Base-by-base conservation (phyloP, 2,329 filamentous ascomycete genomes). In the Ambrosiella xylebori region DNA sequence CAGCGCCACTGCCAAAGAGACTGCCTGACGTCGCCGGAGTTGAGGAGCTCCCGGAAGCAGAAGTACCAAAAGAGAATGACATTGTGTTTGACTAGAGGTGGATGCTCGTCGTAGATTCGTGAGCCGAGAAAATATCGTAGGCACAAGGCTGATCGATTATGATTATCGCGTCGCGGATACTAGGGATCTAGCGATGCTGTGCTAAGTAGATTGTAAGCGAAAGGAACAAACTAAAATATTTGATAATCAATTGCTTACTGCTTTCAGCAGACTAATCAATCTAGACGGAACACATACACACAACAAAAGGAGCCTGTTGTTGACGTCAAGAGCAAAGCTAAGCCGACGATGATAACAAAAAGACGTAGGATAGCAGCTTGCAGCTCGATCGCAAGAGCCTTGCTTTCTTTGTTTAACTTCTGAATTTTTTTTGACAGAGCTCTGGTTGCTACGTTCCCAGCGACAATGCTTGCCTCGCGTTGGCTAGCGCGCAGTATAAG, bases 1-100 rank as follows among this genome's bases (percentile, higher is more conserved):
- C 58, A 19, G 57, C 62, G 8, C 63, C 62, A 41, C 57, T 61
- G n/a, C 64, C 61, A 63, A 66, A 41, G 51, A 63, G 51, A 52
- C 56, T 57, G 50, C 50, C 17, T 2, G 13, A 27, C 35, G 45
- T 49, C 27, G 54, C 19, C 3, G 11, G n/a, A 5, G 63, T 58
- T 54, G 40, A 15, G 19, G 44, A 17, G 12, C 13, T 47, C 8
- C 13, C 44, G 44, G 44, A 17, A 27, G 27, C 27, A 27, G 56
- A 59, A 72, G 65, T 63, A 61, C 67, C 66, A 63, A 74, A 73
- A 59, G 39, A 69, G 66, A 74, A 73, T 41, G 69, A 65, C 71
- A 73, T 74, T 61, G 58, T 65, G 39, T 53, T 19, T 35, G 47
- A 57, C 50, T 45, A 44, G n/a, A 36, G 36, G n/a, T 3, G 19